phyloP scores from a whole-genome alignment of 73 alveolate genomes.

The Tetrahymena malaccensis region DNA sequence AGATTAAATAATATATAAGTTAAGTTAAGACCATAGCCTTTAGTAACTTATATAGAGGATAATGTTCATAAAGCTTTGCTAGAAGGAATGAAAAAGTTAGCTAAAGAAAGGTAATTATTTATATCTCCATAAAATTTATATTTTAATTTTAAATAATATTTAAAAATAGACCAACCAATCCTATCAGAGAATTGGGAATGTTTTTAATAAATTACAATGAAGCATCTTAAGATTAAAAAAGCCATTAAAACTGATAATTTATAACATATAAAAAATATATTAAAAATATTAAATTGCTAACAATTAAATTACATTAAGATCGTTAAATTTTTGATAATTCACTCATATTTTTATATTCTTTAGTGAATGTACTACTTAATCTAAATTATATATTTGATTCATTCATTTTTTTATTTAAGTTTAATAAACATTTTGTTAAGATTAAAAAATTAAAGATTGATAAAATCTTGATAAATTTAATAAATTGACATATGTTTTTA shows the following conservation, averaged over 20 bases:
- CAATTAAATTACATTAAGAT: too few relatives aligned
- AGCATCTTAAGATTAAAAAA: not conserved
- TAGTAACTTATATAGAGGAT: not conserved
- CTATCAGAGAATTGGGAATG: not conserved
- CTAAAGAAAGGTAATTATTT: not conserved
- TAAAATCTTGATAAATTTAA: not conserved
- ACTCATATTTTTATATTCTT: too few relatives aligned
- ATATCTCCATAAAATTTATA: too few relatives aligned
- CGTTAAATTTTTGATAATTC: too few relatives aligned
- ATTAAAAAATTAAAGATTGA: not conserved
- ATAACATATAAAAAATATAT: too few relatives aligned
- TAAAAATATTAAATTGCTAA: too few relatives aligned
- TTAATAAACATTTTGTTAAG: too few relatives aligned
- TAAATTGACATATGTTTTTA: too few relatives aligned
- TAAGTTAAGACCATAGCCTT: not conserved
- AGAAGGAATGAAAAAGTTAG: not conserved
- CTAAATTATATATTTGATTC: too few relatives aligned
- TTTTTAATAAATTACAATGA: not conserved
- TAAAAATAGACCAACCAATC: not conserved
- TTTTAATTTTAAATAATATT: too few relatives aligned
- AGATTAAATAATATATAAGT: not conserved
- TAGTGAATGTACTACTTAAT: too few relatives aligned
- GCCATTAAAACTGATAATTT: not conserved
- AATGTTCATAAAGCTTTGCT: not conserved
- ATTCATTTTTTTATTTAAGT: too few relatives aligned